Conservation (phyloP, 306 rosid species). For the Cicer pinnatifidum region DNA sequence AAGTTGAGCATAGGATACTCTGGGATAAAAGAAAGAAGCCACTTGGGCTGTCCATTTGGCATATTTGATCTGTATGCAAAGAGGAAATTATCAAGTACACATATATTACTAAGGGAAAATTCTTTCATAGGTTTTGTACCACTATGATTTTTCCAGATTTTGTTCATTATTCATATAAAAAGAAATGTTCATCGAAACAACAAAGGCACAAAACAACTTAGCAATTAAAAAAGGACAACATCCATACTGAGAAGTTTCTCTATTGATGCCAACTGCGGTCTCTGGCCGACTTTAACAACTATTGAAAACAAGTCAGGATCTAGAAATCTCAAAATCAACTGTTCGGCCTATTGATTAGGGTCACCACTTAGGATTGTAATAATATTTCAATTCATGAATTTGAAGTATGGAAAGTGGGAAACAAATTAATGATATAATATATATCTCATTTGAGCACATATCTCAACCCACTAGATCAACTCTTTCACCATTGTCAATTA, state of each 20-base stretch:
- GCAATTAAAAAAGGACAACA: neutral
- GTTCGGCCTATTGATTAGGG: slow-evolving; percentile 20
- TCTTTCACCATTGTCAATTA: slow-evolving; percentile 14
- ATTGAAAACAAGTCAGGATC: slow-evolving; percentile 31
- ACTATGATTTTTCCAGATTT: slow-evolving; percentile 19
- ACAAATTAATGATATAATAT: slow-evolving; percentile 17
- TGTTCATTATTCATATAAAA: slow-evolving; percentile 29
- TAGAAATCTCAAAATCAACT: slow-evolving; percentile 34
- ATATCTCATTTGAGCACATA: slow-evolving; percentile 6
- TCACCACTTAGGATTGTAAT: slow-evolving; percentile 10
- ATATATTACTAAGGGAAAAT: slow-evolving; percentile 14
- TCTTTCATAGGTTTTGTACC: slow-evolving; percentile 29
- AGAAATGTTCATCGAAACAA: slow-evolving; percentile 27
- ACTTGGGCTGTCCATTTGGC: slow-evolving; percentile 97
- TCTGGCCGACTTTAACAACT: slow-evolving; percentile 37
- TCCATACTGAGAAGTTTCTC: slow-evolving; percentile 1
- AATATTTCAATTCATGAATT: slow-evolving; percentile 32
- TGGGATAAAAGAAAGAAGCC: slow-evolving; percentile 97
- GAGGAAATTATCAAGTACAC: slow-evolving; percentile 26
- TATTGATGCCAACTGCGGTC: slow-evolving; percentile 17
- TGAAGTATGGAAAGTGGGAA: slow-evolving; percentile 23
- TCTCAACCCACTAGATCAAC: slow-evolving; percentile 19
- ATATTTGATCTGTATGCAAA: slow-evolving; percentile 71
- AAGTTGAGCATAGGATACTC: slow-evolving; percentile 93
- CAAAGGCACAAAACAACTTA: slow-evolving; percentile 1